Percentiles rank a stretch among this genome's conserved stretches.
Conservation (phyloP, 805 yeast species). For the Candida suzukii region DNA sequence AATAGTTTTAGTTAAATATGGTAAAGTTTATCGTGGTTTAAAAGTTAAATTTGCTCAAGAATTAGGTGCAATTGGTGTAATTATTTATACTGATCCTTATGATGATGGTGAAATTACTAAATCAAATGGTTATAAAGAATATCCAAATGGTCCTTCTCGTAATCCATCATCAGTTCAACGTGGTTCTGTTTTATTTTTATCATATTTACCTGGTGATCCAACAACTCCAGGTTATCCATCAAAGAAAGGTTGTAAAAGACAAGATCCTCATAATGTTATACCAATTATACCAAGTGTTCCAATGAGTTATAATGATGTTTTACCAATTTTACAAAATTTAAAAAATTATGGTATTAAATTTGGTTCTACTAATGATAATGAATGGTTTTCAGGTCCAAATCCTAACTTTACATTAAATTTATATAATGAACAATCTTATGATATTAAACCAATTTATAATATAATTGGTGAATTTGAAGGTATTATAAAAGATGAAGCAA, state of each 20-base stretch:
- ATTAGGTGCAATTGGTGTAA: conserved; percentile 57
- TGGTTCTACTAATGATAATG: conserved; percentile 17
- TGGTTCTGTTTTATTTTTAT: conserved; percentile 62
- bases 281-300: conserved; percentile 71
- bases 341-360: conserved; percentile 49
- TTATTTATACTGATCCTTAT: conserved; percentile 64
- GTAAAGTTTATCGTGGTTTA: conserved; percentile 60
- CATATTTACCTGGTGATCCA: conserved; percentile 69
- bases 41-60: conserved; percentile 75
- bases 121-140: conserved; percentile 53
- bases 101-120: conserved; percentile 50
- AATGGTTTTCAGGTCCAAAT: conserved; percentile 29
- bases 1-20: conserved; percentile 63
- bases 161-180: conserved; percentile 72
- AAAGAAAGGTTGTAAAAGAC: conserved; percentile 42
- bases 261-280: conserved; percentile 41
- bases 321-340: conserved; percentile 52
- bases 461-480: conserved; percentile 60
- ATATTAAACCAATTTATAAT: conserved; percentile 53
- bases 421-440: conserved; percentile 54
- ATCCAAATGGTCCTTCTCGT: conserved; percentile 74
- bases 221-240: conserved; percentile 68
- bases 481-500: conserved; percentile 41
- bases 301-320: conserved; percentile 53
- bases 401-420: conserved; percentile 40